Conservation (phyloP, 176 grass and related monocot genomes). For the Lolium multiflorum region DNA sequence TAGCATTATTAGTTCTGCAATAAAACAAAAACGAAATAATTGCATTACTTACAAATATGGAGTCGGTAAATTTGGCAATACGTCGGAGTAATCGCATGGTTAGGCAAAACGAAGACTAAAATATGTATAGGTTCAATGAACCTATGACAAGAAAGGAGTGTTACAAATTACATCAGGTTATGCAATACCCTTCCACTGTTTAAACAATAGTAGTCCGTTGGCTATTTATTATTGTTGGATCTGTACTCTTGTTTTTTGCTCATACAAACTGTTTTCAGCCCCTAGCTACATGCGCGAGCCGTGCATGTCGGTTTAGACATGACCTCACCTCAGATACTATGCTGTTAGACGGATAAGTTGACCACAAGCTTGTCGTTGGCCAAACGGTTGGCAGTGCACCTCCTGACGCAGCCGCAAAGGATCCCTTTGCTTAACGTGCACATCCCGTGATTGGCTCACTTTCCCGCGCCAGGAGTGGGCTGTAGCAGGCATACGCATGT, state of each 20-base stretch:
- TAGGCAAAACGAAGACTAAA: no score
- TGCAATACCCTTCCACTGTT: neutral
- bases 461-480: no score
- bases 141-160: no score
- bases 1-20: no score
- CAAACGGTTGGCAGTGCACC: neutral
- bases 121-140: no score
- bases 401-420: neutral
- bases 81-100: no score
- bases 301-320: neutral
- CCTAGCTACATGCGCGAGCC: neutral
- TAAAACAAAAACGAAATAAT: no score
- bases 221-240: neutral
- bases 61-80: no score
- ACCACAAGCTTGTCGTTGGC: neutral
- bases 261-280: neutral
- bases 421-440: neutral
- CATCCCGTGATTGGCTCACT: neutral
- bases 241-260: neutral
- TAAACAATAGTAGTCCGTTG: neutral
- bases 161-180: no score
- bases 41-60: no score
- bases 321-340: neutral
- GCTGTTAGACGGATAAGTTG: neutral
- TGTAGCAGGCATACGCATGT: no score